Evolutionary conservation across 2,329 filamentous ascomycete species (phyloP).

Genomic region (Ceratocystis cacaofunesta): DNA sequence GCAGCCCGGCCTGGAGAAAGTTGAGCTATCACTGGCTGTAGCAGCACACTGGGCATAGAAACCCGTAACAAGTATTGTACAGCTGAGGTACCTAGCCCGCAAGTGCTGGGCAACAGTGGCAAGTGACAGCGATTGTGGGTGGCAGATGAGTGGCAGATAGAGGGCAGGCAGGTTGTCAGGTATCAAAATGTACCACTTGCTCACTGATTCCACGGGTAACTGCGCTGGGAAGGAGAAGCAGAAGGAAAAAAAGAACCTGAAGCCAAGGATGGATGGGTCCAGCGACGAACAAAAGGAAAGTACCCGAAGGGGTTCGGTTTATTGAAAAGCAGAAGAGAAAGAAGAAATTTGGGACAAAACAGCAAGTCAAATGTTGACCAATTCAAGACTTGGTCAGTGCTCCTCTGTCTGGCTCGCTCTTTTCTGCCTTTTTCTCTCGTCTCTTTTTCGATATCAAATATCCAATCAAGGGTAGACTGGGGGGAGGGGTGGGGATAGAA

Average conservation of each 20-base stretch:
- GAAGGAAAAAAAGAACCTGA: neutral
- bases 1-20: no score
- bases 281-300: neutral
- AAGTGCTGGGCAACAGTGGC: neutral
- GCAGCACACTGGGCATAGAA: no score
- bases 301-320: no score
- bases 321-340: constrained; percentile 6
- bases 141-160: neutral
- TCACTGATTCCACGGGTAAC: neutral
- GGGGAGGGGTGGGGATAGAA: neutral
- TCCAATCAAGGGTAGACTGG: neutral
- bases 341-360: neutral
- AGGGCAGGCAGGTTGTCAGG: neutral
- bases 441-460: neutral
- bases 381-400: neutral
- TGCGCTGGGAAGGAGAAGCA: neutral
- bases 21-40: no score
- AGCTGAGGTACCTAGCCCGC: no score
- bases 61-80: no score
- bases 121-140: neutral
- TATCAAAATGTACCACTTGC: neutral
- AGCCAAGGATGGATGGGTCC: constrained; percentile 2
- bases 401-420: neutral
- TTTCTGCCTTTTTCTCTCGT: neutral
- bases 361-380: neutral